Evolutionary conservation across 2,329 filamentous ascomycete genomes (phyloP).

Genomic region (Aspergillus terreus): DNA sequence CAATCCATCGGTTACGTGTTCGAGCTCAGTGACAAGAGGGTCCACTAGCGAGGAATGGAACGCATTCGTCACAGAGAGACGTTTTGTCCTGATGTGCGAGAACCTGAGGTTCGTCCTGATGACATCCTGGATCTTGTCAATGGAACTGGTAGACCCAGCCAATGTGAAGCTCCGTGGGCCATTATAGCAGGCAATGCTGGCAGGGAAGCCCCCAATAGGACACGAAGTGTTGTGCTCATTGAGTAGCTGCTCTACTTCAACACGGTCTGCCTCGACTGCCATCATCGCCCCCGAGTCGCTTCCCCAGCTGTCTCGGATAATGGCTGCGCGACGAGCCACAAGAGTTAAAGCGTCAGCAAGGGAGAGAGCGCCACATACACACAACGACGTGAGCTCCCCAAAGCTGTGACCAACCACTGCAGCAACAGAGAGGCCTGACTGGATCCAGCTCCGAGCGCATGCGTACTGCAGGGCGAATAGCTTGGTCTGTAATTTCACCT

Average conservation of each 20-base stretch:
- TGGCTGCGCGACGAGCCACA: slow-evolving; percentile 26
- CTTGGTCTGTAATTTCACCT: slow-evolving; percentile 30
- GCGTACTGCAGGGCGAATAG: slow-evolving; percentile 39
- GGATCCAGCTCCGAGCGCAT: slow-evolving; percentile 35
- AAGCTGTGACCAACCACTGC: slow-evolving; percentile 38
- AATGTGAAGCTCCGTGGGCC: slow-evolving; percentile 18
- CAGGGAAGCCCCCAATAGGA: neutral
- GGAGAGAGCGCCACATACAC: slow-evolving; percentile 27
- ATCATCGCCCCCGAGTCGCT: slow-evolving; percentile 32
- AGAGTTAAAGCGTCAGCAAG: slow-evolving; percentile 27
- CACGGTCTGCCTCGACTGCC: slow-evolving; percentile 27
- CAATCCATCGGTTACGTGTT: slow-evolving; percentile 23
- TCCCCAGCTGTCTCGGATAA: slow-evolving; percentile 32
- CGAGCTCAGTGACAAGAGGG: slow-evolving; percentile 24
- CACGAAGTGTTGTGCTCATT: neutral
- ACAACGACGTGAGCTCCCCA: slow-evolving; percentile 35
- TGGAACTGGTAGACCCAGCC: slow-evolving; percentile 15
- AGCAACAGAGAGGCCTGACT: slow-evolving; percentile 30
- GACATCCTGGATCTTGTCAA: slow-evolving; percentile 13
- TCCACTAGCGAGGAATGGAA: slow-evolving; percentile 48
- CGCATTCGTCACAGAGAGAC: slow-evolving; percentile 45
- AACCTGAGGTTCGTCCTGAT: neutral
- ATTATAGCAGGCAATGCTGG: slow-evolving; percentile 26
- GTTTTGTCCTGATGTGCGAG: slow-evolving; percentile 27
- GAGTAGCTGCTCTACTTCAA: slow-evolving; percentile 1